phyloP scores from a whole-genome alignment of 78 protist genomes.

The Cavenderia fasciculata region DNA sequence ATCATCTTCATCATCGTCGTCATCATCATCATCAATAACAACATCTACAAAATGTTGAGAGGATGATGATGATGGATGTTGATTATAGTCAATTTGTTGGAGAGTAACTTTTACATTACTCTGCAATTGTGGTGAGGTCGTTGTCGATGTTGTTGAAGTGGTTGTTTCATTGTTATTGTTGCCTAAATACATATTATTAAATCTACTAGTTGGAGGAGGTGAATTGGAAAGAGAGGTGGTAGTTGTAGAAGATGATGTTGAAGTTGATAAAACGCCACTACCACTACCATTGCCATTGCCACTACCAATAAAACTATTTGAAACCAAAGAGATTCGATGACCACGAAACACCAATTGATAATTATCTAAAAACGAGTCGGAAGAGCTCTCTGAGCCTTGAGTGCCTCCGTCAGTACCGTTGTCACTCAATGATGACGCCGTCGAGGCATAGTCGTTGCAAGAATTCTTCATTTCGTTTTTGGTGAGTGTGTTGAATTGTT shows the following conservation, averaged over 20 bases:
- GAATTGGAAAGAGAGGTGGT: background rate
- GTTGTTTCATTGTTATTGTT: background rate
- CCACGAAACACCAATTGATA: slow-evolving; percentile 55
- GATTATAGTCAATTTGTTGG: background rate
- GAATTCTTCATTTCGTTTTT: background rate
- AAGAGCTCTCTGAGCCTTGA: background rate
- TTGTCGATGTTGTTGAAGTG: background rate
- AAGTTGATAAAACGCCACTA: background rate
- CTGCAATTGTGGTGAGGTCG: background rate
- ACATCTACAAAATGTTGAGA: background rate
- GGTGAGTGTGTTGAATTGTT: background rate
- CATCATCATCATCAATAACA: background rate
- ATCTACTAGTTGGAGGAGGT: background rate
- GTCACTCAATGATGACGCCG: background rate
- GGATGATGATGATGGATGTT: background rate
- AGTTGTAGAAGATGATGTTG: background rate
- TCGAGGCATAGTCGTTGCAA: too few relatives aligned
- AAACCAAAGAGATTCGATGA: slow-evolving; percentile 40
- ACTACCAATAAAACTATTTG: too few relatives aligned
- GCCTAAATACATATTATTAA: too few relatives aligned
- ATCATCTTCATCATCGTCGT: background rate
- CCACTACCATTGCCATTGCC: background rate
- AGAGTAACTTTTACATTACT: background rate
- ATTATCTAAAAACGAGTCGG: slow-evolving; percentile 29
- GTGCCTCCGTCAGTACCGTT: background rate